phyloP scores from a whole-genome alignment of 345 rosid species.

The Gossypium longicalyx region DNA sequence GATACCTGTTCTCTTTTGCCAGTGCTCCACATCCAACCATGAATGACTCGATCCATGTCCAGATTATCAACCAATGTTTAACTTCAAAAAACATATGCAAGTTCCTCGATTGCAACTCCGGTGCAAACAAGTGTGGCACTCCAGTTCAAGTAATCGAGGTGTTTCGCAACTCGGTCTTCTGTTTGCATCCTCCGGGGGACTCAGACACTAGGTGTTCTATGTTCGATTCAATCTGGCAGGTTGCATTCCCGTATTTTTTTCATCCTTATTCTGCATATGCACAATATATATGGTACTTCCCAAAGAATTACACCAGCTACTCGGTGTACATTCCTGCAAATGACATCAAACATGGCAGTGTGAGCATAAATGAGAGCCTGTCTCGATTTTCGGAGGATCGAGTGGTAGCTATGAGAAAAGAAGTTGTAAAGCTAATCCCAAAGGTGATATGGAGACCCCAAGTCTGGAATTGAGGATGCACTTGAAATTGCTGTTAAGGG shows the following conservation, averaged over 20 bases:
- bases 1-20: constrained; percentile 37
- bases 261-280: constrained; percentile 41
- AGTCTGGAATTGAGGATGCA: constrained; percentile 41
- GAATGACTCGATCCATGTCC: constrained; percentile 28
- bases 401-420: constrained; percentile 36
- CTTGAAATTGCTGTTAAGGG: constrained; percentile 41
- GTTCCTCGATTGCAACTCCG: constrained; percentile 35
- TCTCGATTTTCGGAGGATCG: constrained; percentile 21
- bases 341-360: constrained; percentile 23
- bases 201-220: constrained; percentile 50
- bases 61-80: constrained; percentile 43
- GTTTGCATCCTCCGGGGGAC: constrained; percentile 58
- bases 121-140: constrained; percentile 30
- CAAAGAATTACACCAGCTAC: constrained; percentile 27
- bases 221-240: constrained; percentile 58
- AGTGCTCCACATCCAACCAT: constrained; percentile 42
- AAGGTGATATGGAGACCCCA: constrained; percentile 37
- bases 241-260: constrained; percentile 60
- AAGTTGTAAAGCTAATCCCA: constrained; percentile 41
- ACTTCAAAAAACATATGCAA: constrained; percentile 30
- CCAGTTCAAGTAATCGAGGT: constrained; percentile 37
- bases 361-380: constrained; percentile 28
- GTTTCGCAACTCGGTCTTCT: constrained; percentile 37
- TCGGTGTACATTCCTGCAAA: constrained; percentile 41
- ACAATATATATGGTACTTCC: constrained; percentile 57